Percentiles rank a stretch among this genome's conserved stretches.
These are phyloP conservation scores for Purpureocillium lavendulum DNA, from an alignment of 2,329 filamentous ascomycete species.

Conservation along the genomic window DNA sequence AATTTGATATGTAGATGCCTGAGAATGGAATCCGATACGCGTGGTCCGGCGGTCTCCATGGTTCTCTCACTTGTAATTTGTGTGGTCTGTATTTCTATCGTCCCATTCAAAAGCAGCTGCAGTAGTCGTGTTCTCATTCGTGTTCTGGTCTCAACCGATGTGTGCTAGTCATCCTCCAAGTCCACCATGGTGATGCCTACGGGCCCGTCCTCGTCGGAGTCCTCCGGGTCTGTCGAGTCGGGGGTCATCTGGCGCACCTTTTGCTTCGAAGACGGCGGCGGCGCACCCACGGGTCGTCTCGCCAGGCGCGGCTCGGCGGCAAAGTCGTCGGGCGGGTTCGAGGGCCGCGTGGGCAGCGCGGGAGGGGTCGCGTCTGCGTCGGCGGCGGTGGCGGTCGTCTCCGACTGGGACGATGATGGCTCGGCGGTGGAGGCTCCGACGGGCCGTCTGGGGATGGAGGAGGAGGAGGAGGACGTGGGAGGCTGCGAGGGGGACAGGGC, in stretches of 20 bases:
- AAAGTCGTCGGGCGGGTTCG: neutral
- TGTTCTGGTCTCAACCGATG: conserved; percentile 1
- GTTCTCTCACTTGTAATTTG: no score
- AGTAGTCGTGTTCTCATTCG: neutral
- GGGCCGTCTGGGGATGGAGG: conserved; percentile 10
- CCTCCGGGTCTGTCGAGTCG: conserved; percentile 18
- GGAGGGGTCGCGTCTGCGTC: neutral
- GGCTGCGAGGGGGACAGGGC: conserved; percentile 7
- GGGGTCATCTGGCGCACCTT: conserved; percentile 15
- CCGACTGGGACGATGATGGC: no score
- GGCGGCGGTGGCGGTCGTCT: no score
- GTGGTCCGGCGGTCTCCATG: no score
- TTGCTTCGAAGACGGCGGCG: neutral
- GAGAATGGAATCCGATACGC: conserved; percentile 2
- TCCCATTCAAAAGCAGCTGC: no score
- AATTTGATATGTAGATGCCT: conserved; percentile 6
- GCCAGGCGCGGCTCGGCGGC: neutral
- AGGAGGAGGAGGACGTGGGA: no score
- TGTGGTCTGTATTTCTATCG: no score
- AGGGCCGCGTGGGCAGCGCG: conserved; percentile 4
- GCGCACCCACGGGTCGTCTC: neutral
- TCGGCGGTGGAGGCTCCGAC: no score
- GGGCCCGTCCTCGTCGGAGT: conserved; percentile 21
- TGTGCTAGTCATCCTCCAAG: neutral
- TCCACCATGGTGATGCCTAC: conserved; percentile 21